phyloP scores from a whole-genome alignment of 1,284 basidiomycete species.

The Vanrija humicola region DNA sequence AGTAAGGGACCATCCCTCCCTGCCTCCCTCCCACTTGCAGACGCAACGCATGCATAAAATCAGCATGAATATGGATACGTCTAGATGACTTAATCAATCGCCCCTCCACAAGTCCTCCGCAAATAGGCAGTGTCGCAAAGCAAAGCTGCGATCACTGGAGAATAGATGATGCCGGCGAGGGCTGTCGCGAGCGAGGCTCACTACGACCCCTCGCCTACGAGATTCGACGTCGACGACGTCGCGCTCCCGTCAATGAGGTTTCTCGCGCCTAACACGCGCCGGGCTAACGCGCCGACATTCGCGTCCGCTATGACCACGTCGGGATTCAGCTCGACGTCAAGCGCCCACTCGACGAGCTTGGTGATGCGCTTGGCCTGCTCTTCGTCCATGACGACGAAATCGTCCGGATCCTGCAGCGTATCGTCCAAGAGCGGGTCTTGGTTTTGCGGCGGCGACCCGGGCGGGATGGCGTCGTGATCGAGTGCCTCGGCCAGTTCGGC shows the following conservation, averaged over 20 bases:
- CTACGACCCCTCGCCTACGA: no score
- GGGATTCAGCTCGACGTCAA: constrained; percentile 78
- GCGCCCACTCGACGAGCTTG: constrained; percentile 68
- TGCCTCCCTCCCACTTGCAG: no score
- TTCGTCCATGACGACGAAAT: constrained; percentile 91
- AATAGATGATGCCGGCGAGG: no score
- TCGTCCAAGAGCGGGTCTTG: constrained; percentile 25
- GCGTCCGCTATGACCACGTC: constrained; percentile 92
- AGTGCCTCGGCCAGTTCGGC: constrained; percentile 9
- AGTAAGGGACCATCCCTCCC: no score
- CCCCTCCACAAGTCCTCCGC: no score
- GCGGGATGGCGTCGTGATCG: neutral
- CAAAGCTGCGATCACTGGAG: no score
- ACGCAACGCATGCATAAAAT: no score
- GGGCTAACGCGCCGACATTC: constrained; percentile 75
- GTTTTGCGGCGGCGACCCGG: neutral
- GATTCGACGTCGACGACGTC: no score
- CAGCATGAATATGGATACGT: no score
- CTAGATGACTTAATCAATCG: no score
- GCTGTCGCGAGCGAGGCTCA: no score
- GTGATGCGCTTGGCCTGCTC: constrained; percentile 84
- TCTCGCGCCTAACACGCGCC: constrained; percentile 76
- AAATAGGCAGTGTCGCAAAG: no score
- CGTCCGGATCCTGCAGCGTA: constrained; percentile 64
- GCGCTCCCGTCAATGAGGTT: constrained; percentile 44